Base-by-base conservation (phyloP, 768 basidiomycete genomes). In the Amylocystis lapponica region DNA sequence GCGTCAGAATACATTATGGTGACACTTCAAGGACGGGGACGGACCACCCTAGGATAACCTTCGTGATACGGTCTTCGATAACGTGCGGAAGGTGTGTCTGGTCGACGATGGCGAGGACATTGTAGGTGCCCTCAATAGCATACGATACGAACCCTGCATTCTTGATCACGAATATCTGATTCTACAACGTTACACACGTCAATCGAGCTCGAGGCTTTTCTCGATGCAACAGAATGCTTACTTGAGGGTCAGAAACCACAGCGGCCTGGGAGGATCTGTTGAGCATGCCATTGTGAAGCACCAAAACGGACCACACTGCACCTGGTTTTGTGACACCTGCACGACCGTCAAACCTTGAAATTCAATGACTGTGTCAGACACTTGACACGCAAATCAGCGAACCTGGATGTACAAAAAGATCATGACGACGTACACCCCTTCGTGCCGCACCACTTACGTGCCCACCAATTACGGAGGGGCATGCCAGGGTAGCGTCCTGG, bases 381-480 rank as follows among this genome's bases (percentile, higher is more conserved):
- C 85, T 87, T 6, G 26, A 25, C 27, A 30, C 3, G 20, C n/a
- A n/a, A n/a, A n/a, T n/a, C n/a, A n/a, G n/a, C n/a, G n/a, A 20
- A 13, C 14, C 6, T 26, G 27, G 23, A 39, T 25, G 13, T 33
- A 21, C 21, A n/a, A 16, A 48, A n/a, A n/a, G n/a, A n/a, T n/a
- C n/a, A n/a, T 1, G 26, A 20, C 16, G 14, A 69, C 81, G 52
- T 57, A 84, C 85, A 61, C 54, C 84, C 84, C 55, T 72, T 74
- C 3, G 76, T 81, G 14, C 86, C 88, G 41, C 62, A 57, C 76
- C 79, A 90, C n/a, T 68, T 58, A 13, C 88, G 72, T 3, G 86
- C 86, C 85, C 86, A 89, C 87, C 87, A 89, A 49, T 89, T 89
- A 3, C 84, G 70, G 36, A 86, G 66, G 10, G 86, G 86, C 59